Evolutionary conservation across 257 asterid genomes (phyloP), one percentile per base, ranked within the genome.

Genomic region (Phtheirospermum japonicum): DNA sequence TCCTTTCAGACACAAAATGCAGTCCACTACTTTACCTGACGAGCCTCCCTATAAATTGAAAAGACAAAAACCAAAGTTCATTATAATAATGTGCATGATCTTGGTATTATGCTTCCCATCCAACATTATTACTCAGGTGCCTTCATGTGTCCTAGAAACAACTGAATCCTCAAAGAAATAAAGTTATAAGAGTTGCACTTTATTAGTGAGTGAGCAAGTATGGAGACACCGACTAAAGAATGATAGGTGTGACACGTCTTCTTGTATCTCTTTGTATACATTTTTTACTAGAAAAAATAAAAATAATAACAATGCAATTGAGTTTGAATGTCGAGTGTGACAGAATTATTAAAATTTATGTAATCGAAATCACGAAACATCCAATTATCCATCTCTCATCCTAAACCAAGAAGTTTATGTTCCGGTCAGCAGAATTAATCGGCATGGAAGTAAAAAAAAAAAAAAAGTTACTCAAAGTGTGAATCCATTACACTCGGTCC

Each of bases 1-100:
- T 39, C 96, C 96, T 83, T 90, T 90, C 56, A 90, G 71, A 70
- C 97, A 90, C 30, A 90, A 83, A 77, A 90, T 83, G 69, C 97
- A 90, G 42, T 90, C 97, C 63, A 88, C 97, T 57, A 90, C 96
- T 79, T 87, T 90, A 49, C 85, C 83, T 11, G 97, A 87, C 43
- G 97, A 90, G 62, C 97, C 97, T 61, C 97, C 97, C 96, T 90
- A 49, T 7, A 40, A 64, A 54, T 50, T 45, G n/a, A n/a, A n/a
- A n/a, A n/a, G n/a, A n/a, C 57, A 67, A 11, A 72, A n/a, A 53
- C 39, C 50, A 34, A 32, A 66, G 61, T 23, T 70, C 72, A 58
- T 12, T 48, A 61, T 30, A 36, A 2, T 36, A 2, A 36, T 36
- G 1, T 2, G 1, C 42, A 36, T 36, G 42, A 1, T 36, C 42